Evolutionary conservation across 768 basidiomycete species (phyloP).

Genomic region (Nidularia pulvinata): DNA sequence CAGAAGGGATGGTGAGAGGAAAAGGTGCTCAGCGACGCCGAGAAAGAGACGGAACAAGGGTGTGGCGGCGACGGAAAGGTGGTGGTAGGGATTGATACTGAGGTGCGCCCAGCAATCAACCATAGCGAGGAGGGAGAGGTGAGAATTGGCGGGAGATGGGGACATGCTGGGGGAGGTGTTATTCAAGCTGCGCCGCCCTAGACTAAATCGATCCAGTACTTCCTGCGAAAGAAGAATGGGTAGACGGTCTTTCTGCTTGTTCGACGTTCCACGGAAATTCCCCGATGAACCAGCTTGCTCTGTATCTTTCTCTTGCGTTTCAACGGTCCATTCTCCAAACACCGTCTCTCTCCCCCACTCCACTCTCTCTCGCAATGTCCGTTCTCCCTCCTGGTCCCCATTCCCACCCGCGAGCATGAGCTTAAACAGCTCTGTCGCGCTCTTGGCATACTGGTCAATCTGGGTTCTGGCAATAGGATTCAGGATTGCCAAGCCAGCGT

Average conservation of each 20-base stretch:
- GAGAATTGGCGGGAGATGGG: slow-evolving; percentile 71
- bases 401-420: slow-evolving; percentile 77
- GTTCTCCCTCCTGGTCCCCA: slow-evolving; percentile 32
- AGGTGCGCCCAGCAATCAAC: slow-evolving; percentile 97
- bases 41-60: slow-evolving; percentile 97
- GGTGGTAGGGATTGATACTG: slow-evolving; percentile 84
- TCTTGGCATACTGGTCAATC: slow-evolving; percentile 89
- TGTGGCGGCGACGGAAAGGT: slow-evolving; percentile 92
- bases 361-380: slow-evolving; percentile 66
- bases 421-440: slow-evolving; percentile 90
- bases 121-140: slow-evolving; percentile 95
- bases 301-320: background rate
- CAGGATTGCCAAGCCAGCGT: slow-evolving; percentile 97
- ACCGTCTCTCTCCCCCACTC: slow-evolving; percentile 75
- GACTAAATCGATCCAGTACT: slow-evolving; percentile 87
- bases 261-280: slow-evolving; percentile 2
- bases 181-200: slow-evolving; percentile 43
- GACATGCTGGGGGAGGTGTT: slow-evolving; percentile 33
- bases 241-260: slow-evolving; percentile 26
- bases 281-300: too few relatives aligned
- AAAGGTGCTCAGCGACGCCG: slow-evolving; percentile 95
- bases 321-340: slow-evolving; percentile 48
- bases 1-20: slow-evolving; percentile 66
- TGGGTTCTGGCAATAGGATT: slow-evolving; percentile 89
- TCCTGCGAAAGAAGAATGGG: slow-evolving; percentile 86